Conservation (phyloP, 2,329 filamentous ascomycete species). For the Beauveria caledonica region DNA sequence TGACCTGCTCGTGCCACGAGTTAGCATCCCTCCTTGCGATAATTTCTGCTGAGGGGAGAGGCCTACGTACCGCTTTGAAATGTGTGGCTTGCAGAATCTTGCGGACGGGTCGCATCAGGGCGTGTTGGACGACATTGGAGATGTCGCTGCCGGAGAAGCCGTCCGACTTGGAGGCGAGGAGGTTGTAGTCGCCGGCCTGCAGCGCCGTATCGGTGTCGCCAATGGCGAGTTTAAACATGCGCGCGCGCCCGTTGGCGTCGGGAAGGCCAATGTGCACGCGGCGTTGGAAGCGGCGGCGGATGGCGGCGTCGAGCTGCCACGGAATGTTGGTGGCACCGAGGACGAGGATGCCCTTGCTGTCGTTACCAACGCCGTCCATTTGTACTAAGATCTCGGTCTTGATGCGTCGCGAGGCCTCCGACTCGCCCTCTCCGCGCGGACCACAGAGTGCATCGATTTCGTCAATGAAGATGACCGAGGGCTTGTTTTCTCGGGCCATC, state of each 20-base stretch:
- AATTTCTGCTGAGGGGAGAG: no score
- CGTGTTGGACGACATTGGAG: constrained; percentile 87
- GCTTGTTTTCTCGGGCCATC: constrained; percentile 97
- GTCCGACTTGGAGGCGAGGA: constrained; percentile 73
- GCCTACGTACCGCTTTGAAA: constrained; percentile 71
- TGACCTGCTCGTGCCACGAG: constrained; percentile 44
- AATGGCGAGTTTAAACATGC: constrained; percentile 93
- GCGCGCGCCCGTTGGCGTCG: constrained; percentile 77
- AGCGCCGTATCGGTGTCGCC: constrained; percentile 86
- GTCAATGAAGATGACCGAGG: constrained; percentile 97
- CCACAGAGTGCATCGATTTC: constrained; percentile 96
- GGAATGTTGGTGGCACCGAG: constrained; percentile 97
- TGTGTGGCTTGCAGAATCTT: constrained; percentile 97
- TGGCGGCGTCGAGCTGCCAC: constrained; percentile 95
- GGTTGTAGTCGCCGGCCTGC: constrained; percentile 66
- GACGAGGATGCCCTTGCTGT: constrained; percentile 87
- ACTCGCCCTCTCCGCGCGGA: constrained; percentile 87
- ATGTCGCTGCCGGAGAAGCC: constrained; percentile 97
- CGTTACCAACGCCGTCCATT: constrained; percentile 97
- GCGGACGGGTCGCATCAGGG: constrained; percentile 92
- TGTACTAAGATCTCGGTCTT: constrained; percentile 98
- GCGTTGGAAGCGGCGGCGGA: constrained; percentile 90
- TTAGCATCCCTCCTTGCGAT: background rate
- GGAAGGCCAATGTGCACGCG: constrained; percentile 93
- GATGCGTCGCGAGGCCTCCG: constrained; percentile 92